A percentile compares a stretch with the other conserved stretches of the same genome.
Evolutionary conservation across 176 grass and related monocot species (phyloP).

Genomic region (Hyparrhenia diplandra): DNA sequence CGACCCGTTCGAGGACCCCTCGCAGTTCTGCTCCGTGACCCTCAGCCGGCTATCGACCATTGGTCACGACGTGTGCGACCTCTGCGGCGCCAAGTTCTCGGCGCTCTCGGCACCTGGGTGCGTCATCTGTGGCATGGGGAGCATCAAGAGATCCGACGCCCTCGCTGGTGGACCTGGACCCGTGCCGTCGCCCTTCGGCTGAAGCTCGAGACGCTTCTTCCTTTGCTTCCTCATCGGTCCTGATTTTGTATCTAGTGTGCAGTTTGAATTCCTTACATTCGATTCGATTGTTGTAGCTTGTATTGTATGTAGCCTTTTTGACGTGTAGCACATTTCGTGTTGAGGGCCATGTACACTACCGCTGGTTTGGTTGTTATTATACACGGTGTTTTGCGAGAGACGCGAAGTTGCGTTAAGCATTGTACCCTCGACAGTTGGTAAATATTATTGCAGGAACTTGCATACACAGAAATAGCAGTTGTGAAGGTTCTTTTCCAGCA

Average conservation of each 20-base stretch:
- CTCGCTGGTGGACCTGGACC: constrained; percentile 64
- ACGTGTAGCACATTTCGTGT: neutral
- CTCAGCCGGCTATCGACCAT: constrained; percentile 91
- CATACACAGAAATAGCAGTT: too few species aligned
- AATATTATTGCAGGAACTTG: too few species aligned
- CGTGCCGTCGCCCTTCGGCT: constrained; percentile 81
- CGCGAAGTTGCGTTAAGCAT: neutral
- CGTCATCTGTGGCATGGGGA: constrained; percentile 93
- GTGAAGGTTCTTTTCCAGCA: too few species aligned
- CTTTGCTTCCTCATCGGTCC: neutral
- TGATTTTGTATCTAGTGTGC: constrained; percentile 48
- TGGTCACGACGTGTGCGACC: constrained; percentile 82
- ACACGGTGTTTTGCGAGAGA: neutral
- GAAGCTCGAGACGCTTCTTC: neutral
- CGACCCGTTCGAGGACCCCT: constrained; percentile 93
- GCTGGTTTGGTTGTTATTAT: neutral
- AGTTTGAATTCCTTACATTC: constrained; percentile 18
- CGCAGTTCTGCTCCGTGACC: constrained; percentile 90
- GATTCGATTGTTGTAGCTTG: constrained; percentile 21
- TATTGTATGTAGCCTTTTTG: constrained; percentile 8
- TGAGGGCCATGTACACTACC: neutral
- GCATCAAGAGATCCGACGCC: constrained; percentile 90
- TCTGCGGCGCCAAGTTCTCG: constrained; percentile 90
- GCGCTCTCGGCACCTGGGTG: constrained; percentile 88
- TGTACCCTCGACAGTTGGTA: neutral